Base-by-base conservation (phyloP, 208 protist genomes). In the Crithidia sp. region DNA sequence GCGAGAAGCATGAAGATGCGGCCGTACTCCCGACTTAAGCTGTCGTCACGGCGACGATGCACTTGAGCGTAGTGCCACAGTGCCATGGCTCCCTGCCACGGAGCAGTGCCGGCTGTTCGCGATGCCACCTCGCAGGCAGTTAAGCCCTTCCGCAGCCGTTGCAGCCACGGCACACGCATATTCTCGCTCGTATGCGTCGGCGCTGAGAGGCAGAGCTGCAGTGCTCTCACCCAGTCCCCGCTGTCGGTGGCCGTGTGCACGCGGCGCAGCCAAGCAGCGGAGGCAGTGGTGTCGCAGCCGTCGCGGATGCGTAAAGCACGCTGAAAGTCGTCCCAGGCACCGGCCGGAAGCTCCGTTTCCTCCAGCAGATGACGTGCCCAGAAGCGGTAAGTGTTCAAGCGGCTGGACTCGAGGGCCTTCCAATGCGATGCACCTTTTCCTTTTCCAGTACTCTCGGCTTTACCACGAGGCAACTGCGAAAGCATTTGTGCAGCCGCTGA, bases 1-100 rank as follows among this genome's bases (percentile, higher is more conserved):
- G 88, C 88, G 40, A 93, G 76, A 10, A 92, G 54, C 14, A 79
- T 81, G 62, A 88, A 71, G 13, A 92, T 56, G 9, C 88, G 85
- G 4, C 90, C 88, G 43, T 67, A 78, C 65, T 89, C 88, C 3
- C 55, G 69, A 10, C n/a, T 67, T 36, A 40, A 10, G 28, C 3
- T 14, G 4, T 61, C 12, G 16, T 55, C 28, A 28, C 28, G 40
- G 9, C 13, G 7, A 2, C 17, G 39, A 37, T 63, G 57, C 28
- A 10, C 12, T 43, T 50, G 49, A 2, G 50, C 50, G 44, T 43
- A 61, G 49, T 39, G 45, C 76, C 71, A 85, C 16, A 87, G 53
- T 8, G 74, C 65, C 17, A 83, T n/a, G 5, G 74, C 77, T 7
- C 77, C 82, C 4, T 71, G 56, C 79, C 77, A 87, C 13, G 68